Evolutionary conservation across 148 eudicot species (phyloP).

Genomic region (Simmondsia chinensis): DNA sequence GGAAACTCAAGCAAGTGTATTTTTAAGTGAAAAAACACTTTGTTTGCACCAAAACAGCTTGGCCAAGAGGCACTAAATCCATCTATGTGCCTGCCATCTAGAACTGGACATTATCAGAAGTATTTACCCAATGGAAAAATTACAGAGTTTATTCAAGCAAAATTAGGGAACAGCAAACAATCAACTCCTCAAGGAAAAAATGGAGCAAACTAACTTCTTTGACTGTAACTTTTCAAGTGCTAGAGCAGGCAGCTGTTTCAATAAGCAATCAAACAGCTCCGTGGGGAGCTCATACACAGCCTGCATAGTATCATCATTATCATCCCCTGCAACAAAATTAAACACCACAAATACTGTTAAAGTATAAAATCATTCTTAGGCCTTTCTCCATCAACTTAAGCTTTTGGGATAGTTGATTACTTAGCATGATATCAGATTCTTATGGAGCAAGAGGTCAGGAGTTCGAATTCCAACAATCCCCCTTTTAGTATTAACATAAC

Average conservation of each 20-base stretch:
- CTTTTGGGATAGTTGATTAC: too few species aligned
- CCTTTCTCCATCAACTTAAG: too few species aligned
- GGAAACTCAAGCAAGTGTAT: too few species aligned
- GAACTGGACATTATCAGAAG: background rate
- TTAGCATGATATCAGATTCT: background rate
- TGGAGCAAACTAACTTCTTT: conserved; percentile 27
- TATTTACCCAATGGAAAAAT: background rate
- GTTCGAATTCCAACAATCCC: too few species aligned
- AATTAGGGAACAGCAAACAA: background rate
- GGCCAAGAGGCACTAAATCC: too few species aligned
- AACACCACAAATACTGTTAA: background rate
- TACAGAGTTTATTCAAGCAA: background rate
- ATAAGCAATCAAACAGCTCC: conserved; percentile 56
- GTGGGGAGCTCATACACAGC: conserved; percentile 49
- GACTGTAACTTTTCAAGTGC: conserved; percentile 54
- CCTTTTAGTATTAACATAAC: too few species aligned
- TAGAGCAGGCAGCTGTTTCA: conserved; percentile 51
- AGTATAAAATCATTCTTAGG: too few species aligned
- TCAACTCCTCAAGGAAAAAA: background rate
- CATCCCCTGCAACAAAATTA: conserved; percentile 30
- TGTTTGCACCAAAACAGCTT: too few species aligned
- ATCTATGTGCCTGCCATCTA: background rate
- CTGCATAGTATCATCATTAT: conserved; percentile 23
- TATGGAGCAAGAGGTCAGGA: too few species aligned
- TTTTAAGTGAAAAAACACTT: too few species aligned